Evolutionary conservation across 2,329 filamentous ascomycete genomes (phyloP).

Genomic region (Eutypa lata): DNA sequence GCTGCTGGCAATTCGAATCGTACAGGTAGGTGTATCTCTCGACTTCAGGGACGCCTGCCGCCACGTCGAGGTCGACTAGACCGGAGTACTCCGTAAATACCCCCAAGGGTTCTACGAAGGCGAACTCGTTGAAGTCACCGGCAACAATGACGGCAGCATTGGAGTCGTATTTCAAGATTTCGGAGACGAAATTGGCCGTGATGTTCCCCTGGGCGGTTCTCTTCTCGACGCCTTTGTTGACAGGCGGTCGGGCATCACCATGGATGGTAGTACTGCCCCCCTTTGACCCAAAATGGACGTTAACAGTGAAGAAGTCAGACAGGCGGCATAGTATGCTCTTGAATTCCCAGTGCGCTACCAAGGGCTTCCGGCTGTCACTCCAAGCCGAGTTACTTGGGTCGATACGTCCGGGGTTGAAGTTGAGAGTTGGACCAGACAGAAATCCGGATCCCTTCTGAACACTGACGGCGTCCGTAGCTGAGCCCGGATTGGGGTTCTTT

Average conservation of each 20-base stretch:
- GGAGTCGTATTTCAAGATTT: conserved; percentile 55
- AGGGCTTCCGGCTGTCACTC: conserved; percentile 61
- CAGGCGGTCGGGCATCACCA: conserved; percentile 62
- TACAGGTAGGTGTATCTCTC: conserved; percentile 72
- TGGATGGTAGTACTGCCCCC: conserved; percentile 62
- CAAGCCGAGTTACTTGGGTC: conserved; percentile 60
- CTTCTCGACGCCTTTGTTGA: conserved; percentile 61
- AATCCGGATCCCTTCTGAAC: conserved; percentile 31
- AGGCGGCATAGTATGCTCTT: conserved; percentile 30
- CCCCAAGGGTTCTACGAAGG: conserved; percentile 57
- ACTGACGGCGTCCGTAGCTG: conserved; percentile 50
- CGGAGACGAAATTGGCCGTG: conserved; percentile 55
- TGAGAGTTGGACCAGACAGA: conserved; percentile 54
- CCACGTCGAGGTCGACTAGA: conserved; percentile 61
- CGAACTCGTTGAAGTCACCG: conserved; percentile 73
- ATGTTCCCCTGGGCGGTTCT: conserved; percentile 55
- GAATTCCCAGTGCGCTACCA: conserved; percentile 64
- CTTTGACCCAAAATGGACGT: conserved; percentile 67
- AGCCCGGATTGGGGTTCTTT: conserved; percentile 56
- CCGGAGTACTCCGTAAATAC: conserved; percentile 51
- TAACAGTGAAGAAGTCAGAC: conserved; percentile 60
- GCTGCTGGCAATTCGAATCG: conserved; percentile 65
- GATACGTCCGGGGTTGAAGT: conserved; percentile 67
- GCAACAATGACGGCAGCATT: conserved; percentile 57
- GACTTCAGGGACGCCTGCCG: conserved; percentile 43